phyloP scores from a whole-genome alignment of 306 rosid genomes.

The Cicer arietinum region DNA sequence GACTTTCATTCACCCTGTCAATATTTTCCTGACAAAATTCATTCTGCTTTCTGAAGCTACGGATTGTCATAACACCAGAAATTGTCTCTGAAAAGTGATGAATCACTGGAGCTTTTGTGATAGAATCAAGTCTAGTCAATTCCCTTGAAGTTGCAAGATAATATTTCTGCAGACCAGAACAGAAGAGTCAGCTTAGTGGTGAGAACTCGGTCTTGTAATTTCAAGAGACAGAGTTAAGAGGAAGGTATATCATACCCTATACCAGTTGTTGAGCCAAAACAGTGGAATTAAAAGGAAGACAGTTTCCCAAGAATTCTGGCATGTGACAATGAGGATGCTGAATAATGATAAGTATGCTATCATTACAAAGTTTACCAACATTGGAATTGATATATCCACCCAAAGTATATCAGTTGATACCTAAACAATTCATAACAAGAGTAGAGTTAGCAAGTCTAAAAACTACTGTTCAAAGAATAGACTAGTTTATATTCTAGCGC shows the following conservation, averaged over 20 bases:
- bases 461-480: not conserved
- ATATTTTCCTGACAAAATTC: conserved; percentile 65
- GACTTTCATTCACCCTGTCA: conserved; percentile 67
- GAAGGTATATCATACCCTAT: conserved; percentile 65
- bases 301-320: conserved; percentile 84
- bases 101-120: conserved; percentile 90
- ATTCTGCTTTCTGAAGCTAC: conserved; percentile 66
- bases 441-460: conserved; percentile 8
- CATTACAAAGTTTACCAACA: conserved; percentile 50
- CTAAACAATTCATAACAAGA: conserved; percentile 48
- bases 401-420: conserved; percentile 84
- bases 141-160: conserved; percentile 86
- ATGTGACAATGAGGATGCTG: conserved; percentile 61
- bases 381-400: conserved; percentile 70
- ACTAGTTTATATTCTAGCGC: no score
- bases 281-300: conserved; percentile 79
- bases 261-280: conserved; percentile 74
- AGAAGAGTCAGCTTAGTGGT: not conserved
- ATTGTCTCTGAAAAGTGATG: conserved; percentile 92
- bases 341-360: conserved; percentile 56
- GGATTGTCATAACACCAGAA: conserved; percentile 83
- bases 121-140: conserved; percentile 78
- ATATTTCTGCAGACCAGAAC: conserved; percentile 59
- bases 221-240: no score
- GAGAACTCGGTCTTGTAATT: no score